Percentiles rank a stretch among this genome's conserved stretches.
Evolutionary conservation across 208 protist species (phyloP).

Genomic region (Crithidia acanthocephali): DNA sequence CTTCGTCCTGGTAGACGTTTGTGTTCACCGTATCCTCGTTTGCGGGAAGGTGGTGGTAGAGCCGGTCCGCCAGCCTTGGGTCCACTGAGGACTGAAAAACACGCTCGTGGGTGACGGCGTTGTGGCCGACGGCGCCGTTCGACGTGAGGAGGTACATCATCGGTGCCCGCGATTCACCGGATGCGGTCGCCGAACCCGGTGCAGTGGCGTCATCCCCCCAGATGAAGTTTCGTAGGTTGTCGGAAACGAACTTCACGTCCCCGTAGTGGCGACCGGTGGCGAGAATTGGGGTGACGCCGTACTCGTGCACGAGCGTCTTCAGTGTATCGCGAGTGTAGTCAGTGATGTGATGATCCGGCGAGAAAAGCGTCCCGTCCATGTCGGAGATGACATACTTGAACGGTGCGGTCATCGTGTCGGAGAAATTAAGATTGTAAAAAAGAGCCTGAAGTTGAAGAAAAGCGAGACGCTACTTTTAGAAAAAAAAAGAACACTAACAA

Average conservation of each 20-base stretch:
- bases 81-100: constrained; percentile 35
- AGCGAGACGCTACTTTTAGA: no score
- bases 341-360: constrained; percentile 42
- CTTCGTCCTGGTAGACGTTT: constrained; percentile 59
- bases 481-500: no score
- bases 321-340: constrained; percentile 54
- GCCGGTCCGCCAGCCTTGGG: constrained; percentile 35
- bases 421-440: no score
- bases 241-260: constrained; percentile 44
- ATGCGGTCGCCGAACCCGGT: background rate
- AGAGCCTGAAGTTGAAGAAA: no score
- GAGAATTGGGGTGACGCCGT: constrained; percentile 44
- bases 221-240: constrained; percentile 47
- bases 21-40: constrained; percentile 49
- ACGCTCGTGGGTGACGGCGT: constrained; percentile 40
- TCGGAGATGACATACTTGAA: constrained; percentile 57
- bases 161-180: constrained; percentile 1
- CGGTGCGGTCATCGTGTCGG: constrained; percentile 12
- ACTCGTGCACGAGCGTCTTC: constrained; percentile 37
- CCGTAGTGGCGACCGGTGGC: constrained; percentile 57
- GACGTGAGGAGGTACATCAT: constrained; percentile 55
- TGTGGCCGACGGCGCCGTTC: constrained; percentile 62
- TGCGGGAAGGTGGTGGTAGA: constrained; percentile 32
- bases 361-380: constrained; percentile 68
- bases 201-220: constrained; percentile 8